Evolutionary conservation across 2,329 filamentous ascomycete species (phyloP).

Genomic region (Stemphylium beticola): DNA sequence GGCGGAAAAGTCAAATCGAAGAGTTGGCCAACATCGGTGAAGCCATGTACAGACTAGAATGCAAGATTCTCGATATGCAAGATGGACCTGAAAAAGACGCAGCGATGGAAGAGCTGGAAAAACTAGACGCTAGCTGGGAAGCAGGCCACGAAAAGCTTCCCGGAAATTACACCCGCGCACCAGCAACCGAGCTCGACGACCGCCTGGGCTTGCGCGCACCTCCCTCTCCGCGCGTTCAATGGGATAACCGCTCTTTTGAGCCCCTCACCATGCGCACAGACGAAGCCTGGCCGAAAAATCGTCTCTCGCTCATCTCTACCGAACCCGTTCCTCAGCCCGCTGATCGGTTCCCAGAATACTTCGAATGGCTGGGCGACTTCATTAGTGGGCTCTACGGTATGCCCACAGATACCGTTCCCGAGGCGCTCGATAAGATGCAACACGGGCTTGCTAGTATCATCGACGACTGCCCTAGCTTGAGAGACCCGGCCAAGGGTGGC

Average conservation of each 20-base stretch:
- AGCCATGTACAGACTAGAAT: conserved; percentile 38
- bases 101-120: conserved; percentile 46
- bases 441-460: conserved; percentile 38
- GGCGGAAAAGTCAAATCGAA: conserved; percentile 20
- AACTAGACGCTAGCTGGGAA: conserved; percentile 32
- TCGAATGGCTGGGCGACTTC: conserved; percentile 41
- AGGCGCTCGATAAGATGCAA: conserved; percentile 37
- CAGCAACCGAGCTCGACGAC: conserved; percentile 33
- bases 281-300: conserved; percentile 72
- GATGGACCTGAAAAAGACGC: conserved; percentile 30
- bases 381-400: conserved; percentile 22
- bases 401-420: conserved; percentile 10
- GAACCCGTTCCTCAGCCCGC: conserved; percentile 58
- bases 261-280: conserved; percentile 63
- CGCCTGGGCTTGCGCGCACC: conserved; percentile 32
- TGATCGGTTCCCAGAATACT: conserved; percentile 15
- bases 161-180: conserved; percentile 7
- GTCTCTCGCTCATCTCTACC: conserved; percentile 69
- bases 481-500: conserved; percentile 42
- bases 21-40: conserved; percentile 32
- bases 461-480: conserved; percentile 33
- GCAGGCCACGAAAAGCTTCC: background rate
- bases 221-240: conserved; percentile 47
- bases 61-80: conserved; percentile 26
- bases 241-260: conserved; percentile 75